Evolutionary conservation across 1,139 yeast species (phyloP), one percentile per base, ranked within the genome.

Genomic region (Hyphopichia pseudoburtonii): DNA sequence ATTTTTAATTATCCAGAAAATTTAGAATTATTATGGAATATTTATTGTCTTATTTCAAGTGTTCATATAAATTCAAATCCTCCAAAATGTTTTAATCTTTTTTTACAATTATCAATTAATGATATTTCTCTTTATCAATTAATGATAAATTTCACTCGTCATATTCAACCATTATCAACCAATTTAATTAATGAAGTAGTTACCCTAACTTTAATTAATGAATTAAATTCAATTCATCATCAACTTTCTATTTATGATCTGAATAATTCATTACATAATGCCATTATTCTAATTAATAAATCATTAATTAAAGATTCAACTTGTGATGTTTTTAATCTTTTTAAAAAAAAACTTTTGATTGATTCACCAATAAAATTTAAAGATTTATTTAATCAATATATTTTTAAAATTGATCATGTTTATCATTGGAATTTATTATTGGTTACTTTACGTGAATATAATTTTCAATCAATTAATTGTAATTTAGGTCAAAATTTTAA

Each of bases 301-400:
- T 64, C 71, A 14, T 60, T 72, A 30, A 66, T 64, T 33, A 44
- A 52, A 35, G 32, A 40, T 10, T 39, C 40, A 14, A 39, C 34
- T 15, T 28, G n/a, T 21, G 42, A 51, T 28, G 45, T 64, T 18
- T 60, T 68, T 42, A 64, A 66, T 33, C 48, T 73, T 19, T 65
- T 70, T 50, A 72, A 72, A 45, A 66, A 72, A 44, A 69, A 66
- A 41, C 49, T 73, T 37, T 54, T 73, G 19, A 57, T 72, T 37
- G 69, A 64, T 38, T 65, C 76, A 37, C 78, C 79, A 1, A 48
- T 61, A 18, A 69, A 68, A 38, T 71, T 69, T 42, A 72, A 69
- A 30, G 76, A 72, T 42, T 54, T 73, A 35, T 54, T 73, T 25
- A 64, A 66, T 36, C 63, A 61, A 41, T 72, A 72, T 43, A 52